Conservation (phyloP, 345 rosid genomes). For the Lumnitzera littorea region DNA sequence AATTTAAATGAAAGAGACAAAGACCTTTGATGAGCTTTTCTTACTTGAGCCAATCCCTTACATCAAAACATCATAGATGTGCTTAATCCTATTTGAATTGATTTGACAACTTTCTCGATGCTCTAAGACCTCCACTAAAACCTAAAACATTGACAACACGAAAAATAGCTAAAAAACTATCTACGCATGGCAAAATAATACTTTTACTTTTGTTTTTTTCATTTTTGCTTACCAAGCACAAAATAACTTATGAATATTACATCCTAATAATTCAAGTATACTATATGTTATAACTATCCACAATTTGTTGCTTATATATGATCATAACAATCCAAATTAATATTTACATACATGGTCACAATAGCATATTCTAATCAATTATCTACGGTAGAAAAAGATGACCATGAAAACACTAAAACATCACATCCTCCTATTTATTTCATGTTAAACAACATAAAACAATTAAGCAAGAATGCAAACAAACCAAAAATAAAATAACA, state of each 20-base stretch:
- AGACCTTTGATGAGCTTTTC: constrained; percentile 37
- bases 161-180: background rate
- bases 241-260: no score
- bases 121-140: constrained; percentile 46
- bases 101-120: constrained; percentile 24
- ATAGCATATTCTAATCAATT: background rate
- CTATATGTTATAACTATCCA: no score
- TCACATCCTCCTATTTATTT: background rate
- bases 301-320: no score
- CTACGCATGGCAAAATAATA: background rate
- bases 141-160: constrained; percentile 26
- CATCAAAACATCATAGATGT: constrained; percentile 62
- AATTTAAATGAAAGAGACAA: background rate
- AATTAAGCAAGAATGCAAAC: no score
- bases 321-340: no score
- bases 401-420: background rate
- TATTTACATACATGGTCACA: no score
- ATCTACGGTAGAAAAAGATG: background rate
- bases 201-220: no score
- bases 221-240: no score
- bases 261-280: no score
- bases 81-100: constrained; percentile 25
- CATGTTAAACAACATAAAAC: no score
- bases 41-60: constrained; percentile 37
- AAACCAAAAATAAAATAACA: no score